phyloP scores from a whole-genome alignment of 768 basidiomycete genomes.

The Collybiopsis confluens region DNA sequence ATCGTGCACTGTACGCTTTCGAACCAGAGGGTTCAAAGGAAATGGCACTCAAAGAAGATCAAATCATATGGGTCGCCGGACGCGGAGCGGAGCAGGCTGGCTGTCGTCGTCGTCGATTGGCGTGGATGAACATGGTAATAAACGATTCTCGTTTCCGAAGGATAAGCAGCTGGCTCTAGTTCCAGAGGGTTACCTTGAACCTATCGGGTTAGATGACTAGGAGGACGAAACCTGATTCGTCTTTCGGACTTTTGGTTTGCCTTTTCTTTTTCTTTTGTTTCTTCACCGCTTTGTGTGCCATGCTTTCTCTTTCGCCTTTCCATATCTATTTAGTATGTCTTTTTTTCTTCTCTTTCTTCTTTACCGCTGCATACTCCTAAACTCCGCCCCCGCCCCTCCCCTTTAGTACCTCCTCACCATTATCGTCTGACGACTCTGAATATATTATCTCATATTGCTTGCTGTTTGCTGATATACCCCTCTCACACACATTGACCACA shows the following conservation, averaged over 20 bases:
- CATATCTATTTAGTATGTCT: background rate
- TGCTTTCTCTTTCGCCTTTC: background rate
- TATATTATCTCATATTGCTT: too few relatives aligned
- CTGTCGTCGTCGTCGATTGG: slow-evolving; percentile 33
- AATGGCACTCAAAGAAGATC: slow-evolving; percentile 54
- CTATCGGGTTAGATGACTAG: slow-evolving; percentile 29
- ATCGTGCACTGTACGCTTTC: slow-evolving; percentile 53
- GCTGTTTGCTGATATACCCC: too few relatives aligned
- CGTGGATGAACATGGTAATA: background rate
- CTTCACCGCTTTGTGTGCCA: background rate
- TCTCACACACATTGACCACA: too few relatives aligned
- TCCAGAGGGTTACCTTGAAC: slow-evolving; percentile 53
- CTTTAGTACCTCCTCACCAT: background rate
- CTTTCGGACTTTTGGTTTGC: too few relatives aligned
- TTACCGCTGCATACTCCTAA: background rate
- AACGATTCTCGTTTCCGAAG: background rate
- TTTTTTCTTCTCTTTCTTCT: background rate
- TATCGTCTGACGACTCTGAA: too few relatives aligned
- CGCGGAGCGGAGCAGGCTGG: slow-evolving; percentile 57
- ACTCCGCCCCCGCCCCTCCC: background rate
- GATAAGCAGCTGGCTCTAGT: slow-evolving; percentile 44
- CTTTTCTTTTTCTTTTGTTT: background rate
- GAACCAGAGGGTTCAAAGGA: slow-evolving; percentile 58
- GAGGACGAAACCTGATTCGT: background rate
- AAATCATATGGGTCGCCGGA: slow-evolving; percentile 48